These are phyloP conservation scores for Melampsora americana DNA, from an alignment of 1,284 basidiomycete species.

Conservation along the genomic window DNA sequence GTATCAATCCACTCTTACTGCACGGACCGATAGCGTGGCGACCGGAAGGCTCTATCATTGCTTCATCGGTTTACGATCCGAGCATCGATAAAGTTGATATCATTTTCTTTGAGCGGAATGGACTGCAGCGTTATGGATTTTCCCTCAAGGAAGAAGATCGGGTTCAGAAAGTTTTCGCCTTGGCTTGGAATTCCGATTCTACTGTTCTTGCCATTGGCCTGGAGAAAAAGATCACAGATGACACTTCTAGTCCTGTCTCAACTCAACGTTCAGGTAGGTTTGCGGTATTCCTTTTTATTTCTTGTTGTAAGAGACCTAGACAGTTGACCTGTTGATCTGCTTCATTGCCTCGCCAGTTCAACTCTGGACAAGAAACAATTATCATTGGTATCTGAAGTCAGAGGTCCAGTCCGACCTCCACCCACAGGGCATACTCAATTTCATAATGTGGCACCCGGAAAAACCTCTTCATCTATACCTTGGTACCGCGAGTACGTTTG, in stretches of 20 bases:
- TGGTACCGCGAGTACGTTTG: constrained; percentile 57
- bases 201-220: constrained; percentile 81
- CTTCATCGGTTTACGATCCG: constrained; percentile 73
- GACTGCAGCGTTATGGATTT: constrained; percentile 86
- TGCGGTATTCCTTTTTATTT: not conserved
- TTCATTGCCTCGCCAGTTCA: constrained; percentile 64
- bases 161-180: constrained; percentile 68
- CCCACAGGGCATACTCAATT: constrained; percentile 62
- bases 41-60: constrained; percentile 80
- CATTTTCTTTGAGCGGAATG: constrained; percentile 93
- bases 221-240: constrained; percentile 62
- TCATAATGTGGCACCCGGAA: constrained; percentile 83
- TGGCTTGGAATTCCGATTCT: constrained; percentile 86
- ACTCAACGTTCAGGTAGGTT: constrained; percentile 27
- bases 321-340: not conserved
- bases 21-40: constrained; percentile 80
- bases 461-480: constrained; percentile 66
- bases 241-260: constrained; percentile 62
- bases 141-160: constrained; percentile 61
- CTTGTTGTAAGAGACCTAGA: not conserved
- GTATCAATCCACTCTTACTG: constrained; percentile 65
- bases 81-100: constrained; percentile 68
- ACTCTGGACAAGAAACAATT: constrained; percentile 91
- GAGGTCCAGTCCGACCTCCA: constrained; percentile 60
- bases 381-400: constrained; percentile 89